Evolutionary conservation across 2,329 filamentous ascomycete genomes (phyloP).

Genomic region (Aspergillus piperis): DNA sequence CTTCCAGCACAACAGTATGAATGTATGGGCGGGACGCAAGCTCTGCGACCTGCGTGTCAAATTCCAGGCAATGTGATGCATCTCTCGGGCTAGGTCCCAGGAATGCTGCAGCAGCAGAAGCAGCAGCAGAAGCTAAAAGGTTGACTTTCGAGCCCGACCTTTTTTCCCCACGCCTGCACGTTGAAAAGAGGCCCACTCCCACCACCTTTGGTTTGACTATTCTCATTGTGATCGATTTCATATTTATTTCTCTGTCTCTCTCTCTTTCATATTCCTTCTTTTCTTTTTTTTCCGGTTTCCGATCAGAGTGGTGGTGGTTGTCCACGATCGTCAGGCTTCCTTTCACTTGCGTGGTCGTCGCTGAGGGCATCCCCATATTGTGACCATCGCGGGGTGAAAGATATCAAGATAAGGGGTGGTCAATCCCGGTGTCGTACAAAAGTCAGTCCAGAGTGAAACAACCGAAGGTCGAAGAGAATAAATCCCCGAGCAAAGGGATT

Average conservation of each 20-base stretch:
- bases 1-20: constrained; percentile 16
- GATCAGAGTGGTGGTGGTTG: background rate
- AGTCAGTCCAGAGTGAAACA: background rate
- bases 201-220: constrained; percentile 12
- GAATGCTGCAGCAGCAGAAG: constrained; percentile 11
- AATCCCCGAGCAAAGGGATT: constrained; percentile 5
- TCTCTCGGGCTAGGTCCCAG: constrained; percentile 28
- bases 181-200: constrained; percentile 24
- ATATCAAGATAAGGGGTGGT: background rate
- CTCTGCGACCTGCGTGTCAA: constrained; percentile 27
- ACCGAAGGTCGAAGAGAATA: constrained; percentile 2
- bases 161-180: constrained; percentile 20
- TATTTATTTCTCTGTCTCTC: background rate
- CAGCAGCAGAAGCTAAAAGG: constrained; percentile 8
- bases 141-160: constrained; percentile 14
- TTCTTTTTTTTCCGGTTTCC: background rate
- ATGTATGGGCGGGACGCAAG: constrained; percentile 16
- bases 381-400: background rate
- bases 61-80: constrained; percentile 34
- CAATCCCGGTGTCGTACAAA: constrained; percentile 3
- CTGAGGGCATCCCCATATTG: background rate
- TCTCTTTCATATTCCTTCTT: background rate
- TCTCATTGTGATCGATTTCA: constrained; percentile 10
- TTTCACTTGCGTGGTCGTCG: background rate
- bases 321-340: background rate